These are phyloP conservation scores for Cryptosporidium canis DNA, from an alignment of 169 alveolate genomes.

Conservation along the genomic window DNA sequence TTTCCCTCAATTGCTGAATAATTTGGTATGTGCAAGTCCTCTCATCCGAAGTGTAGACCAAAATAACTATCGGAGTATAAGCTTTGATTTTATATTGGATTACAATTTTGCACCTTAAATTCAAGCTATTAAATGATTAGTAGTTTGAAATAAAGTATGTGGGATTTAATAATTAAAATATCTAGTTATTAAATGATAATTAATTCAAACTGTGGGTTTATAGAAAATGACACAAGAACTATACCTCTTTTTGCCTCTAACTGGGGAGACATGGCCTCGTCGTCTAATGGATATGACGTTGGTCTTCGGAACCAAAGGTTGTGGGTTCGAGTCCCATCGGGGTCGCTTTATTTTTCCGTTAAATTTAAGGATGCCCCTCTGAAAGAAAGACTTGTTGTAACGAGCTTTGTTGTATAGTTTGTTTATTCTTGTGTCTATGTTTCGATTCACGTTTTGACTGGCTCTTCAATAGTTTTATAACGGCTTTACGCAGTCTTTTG, in stretches of 20 bases:
- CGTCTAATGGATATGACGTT: conserved; percentile 98
- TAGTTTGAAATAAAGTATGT: too few species aligned
- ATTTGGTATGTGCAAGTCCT: not conserved
- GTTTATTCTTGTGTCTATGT: not conserved
- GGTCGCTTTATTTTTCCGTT: conserved; percentile 30
- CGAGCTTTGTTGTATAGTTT: conserved; percentile 17
- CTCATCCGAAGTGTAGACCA: not conserved
- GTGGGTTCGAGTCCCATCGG: conserved; percentile 95
- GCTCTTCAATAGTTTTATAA: not conserved
- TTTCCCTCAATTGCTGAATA: not conserved
- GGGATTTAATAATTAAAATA: too few species aligned
- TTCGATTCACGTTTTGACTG: not conserved
- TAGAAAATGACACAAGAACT: not conserved
- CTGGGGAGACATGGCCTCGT: conserved; percentile 87
- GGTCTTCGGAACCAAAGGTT: conserved; percentile 97
- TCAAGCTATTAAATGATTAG: too few species aligned
- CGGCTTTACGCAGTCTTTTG: conserved; percentile 20
- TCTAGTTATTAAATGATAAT: too few species aligned
- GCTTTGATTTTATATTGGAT: too few species aligned
- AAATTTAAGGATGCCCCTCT: not conserved
- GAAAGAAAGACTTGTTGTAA: conserved; percentile 38
- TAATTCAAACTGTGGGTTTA: too few species aligned
- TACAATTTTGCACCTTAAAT: too few species aligned
- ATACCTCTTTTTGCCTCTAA: not conserved
- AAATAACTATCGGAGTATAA: not conserved